Base-by-base conservation (phyloP, 202 grass and related monocot species). In the Setaria viridis region DNA sequence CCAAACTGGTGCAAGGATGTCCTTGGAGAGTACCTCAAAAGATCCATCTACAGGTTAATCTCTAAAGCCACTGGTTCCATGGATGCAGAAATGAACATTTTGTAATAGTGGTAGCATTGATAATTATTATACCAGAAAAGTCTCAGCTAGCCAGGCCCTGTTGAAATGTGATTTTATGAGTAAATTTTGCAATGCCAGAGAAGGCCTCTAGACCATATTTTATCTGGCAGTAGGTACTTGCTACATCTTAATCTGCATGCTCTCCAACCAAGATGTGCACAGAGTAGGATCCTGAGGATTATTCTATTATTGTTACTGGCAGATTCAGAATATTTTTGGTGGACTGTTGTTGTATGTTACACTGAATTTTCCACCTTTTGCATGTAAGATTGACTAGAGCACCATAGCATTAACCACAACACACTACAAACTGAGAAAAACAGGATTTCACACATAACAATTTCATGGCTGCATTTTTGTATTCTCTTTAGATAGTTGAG, bases 11-110 rank as follows among this genome's bases (percentile, higher is more conserved):
- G 72, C 89, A 47, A 76, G 91, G 82, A 86, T 98, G 90, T 75
- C 90, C 89, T 80, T 98, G 96, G 96, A 95, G 85, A 85, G 78
- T 88, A 71, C 91, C 92, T 78, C 96, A 95, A 72, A 95, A 94
- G 74, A 95, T 98, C 79, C 91, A 91, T 81, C 83, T 98, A 64
- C 93, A 98, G 96, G 96, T 95, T 84, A 84, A 47, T 55, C 46
- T 87, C 32, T 80, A 80, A 68, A 80, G 35, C 51, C 51, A 70
- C 59, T 68, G 17, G 42, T 80, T 84, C 20, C 60, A 54, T 79
- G 59, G 35, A 35, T 10, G 12, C 4, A 29, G n/a, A 54, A 25
- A 51, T 72, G 33, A 7, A 37, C 15, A 85, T 70, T 79, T 72
- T 43, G 43, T 74, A 74, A 5, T 58, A 72, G 41, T 39, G 56